Evolutionary conservation across 2,329 filamentous ascomycete genomes (phyloP).

Genomic region (Trichophaea hybrida): DNA sequence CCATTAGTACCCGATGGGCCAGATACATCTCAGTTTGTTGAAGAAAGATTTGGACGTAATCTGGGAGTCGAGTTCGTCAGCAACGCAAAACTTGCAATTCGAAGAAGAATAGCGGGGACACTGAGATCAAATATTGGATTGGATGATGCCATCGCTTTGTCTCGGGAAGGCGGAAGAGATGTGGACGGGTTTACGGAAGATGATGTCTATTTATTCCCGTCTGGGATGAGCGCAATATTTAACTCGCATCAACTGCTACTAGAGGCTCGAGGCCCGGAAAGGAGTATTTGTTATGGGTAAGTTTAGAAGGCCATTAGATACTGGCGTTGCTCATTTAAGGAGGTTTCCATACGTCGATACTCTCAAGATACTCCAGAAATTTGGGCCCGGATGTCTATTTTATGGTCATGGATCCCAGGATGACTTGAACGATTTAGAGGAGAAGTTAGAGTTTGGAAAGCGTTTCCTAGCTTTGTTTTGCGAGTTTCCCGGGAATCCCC

Average conservation of each 20-base stretch:
- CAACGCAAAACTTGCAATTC: constrained; percentile 73
- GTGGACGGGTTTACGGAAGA: constrained; percentile 58
- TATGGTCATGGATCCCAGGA: constrained; percentile 65
- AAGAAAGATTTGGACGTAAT: constrained; percentile 88
- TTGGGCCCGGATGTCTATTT: constrained; percentile 75
- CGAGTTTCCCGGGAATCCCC: constrained; percentile 87
- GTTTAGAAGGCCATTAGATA: constrained; percentile 1
- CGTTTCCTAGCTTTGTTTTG: constrained; percentile 73
- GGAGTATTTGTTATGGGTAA: constrained; percentile 72
- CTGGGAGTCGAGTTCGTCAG: constrained; percentile 64
- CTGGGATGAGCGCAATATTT: constrained; percentile 92
- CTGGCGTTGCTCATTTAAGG: background rate
- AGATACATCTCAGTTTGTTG: constrained; percentile 69
- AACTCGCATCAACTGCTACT: constrained; percentile 66
- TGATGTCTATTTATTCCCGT: constrained; percentile 78
- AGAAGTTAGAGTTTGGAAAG: constrained; percentile 54
- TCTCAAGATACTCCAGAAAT: constrained; percentile 86
- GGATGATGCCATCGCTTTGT: constrained; percentile 37
- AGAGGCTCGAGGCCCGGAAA: constrained; percentile 45
- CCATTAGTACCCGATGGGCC: constrained; percentile 27
- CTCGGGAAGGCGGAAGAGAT: constrained; percentile 34
- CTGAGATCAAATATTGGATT: constrained; percentile 59
- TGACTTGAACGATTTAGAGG: constrained; percentile 74
- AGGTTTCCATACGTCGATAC: constrained; percentile 93
- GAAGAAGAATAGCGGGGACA: constrained; percentile 75